Evolutionary conservation across 1,139 yeast species (phyloP), one percentile per base, ranked within the genome.

Genomic region (Yamadazyma jaroonii): DNA sequence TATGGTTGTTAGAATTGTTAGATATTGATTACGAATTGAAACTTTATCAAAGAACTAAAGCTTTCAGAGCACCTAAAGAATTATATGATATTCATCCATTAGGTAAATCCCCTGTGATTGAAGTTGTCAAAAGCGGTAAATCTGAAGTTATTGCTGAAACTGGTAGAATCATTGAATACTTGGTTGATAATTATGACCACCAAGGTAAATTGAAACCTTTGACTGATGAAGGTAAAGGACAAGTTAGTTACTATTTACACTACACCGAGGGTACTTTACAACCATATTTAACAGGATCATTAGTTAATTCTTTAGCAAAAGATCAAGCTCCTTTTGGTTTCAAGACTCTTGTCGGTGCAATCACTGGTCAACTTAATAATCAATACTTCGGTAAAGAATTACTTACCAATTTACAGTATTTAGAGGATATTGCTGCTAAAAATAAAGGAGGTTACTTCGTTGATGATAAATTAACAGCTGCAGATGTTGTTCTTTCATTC

Each of bases 101-200:
- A 32, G 74, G 74, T 3, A 67, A 64, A 39, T 61, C 71, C 1
- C 75, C 75, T 2, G 57, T 68, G 3, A 46, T 69, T 39, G 74
- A 68, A 39, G 53, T 68, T 12, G 35, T 59, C 11, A 50, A 53
- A 21, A 58, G 59, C 23, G 49, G 54, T 17, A 37, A 48, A 27
- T 31, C 35, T 2, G 39, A 37, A 28, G 47, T 57, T 6, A 41
- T 68, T 32, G 70, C 71, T 15, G 74, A 68, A 45, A 60, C 70
- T 9, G 74, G 74, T 6, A 58, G 59, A 38, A 67, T 69, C 30
- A 44, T 61, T 27, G 56, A 50, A 28, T 66, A 65, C 41, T 47
- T 69, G 35, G 40, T 67, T 26, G 44, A 48, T 9, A 47, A 62
- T 30, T 64, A 59, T 46, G 72, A 67, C 41, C 43, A 53, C 10